Evolutionary conservation across 2,329 filamentous ascomycete genomes (phyloP), one percentile per base, ranked within the genome.

Genomic region (Magnaporthiopsis incrustans): DNA sequence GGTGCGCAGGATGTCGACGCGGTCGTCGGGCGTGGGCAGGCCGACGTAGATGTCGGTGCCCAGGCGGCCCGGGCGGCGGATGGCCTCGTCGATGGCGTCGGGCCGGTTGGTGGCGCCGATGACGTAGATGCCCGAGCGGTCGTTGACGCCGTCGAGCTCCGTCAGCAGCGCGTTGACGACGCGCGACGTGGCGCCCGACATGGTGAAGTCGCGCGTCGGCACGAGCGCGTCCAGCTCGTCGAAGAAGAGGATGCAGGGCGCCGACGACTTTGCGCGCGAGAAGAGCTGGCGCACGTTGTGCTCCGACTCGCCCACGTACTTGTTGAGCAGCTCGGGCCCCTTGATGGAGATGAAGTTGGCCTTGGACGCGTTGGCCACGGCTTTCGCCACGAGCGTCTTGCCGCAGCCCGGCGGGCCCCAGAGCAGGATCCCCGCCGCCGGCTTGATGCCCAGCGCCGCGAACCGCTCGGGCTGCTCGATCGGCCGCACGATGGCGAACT

Each of bases 311-410:
- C 95, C 95, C 12, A 99, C 93, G 73, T 94, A 99, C 77, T 98
- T 99, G 81, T 98, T 98, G 59, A 99, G 84, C 12, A 99, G 81
- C 74, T 99, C 95, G 0, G 95, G 95, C 0, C 95, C 95, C 76
- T 97, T 97, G 77, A 99, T 92, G 63, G 92, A 92, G 76, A 99
- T 99, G 79, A 99, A 99, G 76, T 97, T 98, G 60, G 95, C 95
- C 74, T 94, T 92, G 10, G 90, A 93, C 74, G 97, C 92, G 74
- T 96, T 96, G 64, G 95, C 95, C 5, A 97, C 92, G 4, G 95
- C 95, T 77, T 98, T 97, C 25, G 95, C 95, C 1, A 99, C 86
- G 1, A 99, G 84, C 0, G 95, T 99, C 76, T 99, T 99, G 70
- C 95, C 95, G 75, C 95, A 99, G 8, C 95, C 95, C 0, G 95